Evolutionary conservation across 1,284 basidiomycete genomes (phyloP).

Genomic region (Testicularia cyperi): DNA sequence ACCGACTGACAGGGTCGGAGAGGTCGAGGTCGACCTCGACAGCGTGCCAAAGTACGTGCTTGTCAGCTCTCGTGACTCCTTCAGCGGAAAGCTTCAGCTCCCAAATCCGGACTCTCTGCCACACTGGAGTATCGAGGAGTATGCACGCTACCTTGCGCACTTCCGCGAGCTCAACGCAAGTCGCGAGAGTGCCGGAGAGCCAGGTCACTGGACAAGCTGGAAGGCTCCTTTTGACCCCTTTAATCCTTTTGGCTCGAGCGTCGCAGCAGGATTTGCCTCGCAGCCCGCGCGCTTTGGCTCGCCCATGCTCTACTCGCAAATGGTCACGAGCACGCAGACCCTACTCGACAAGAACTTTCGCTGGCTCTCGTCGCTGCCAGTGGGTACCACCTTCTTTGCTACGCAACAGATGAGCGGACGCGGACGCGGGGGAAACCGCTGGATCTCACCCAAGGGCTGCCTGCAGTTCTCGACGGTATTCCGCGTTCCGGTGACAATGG

Average conservation of each 20-base stretch:
- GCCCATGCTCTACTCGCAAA: slow-evolving; percentile 79
- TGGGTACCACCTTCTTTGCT: slow-evolving; percentile 78
- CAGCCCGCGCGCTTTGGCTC: slow-evolving; percentile 69
- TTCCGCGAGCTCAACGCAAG: slow-evolving; percentile 13
- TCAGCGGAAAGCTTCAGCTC: neutral
- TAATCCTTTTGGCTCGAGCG: slow-evolving; percentile 9
- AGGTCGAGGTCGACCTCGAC: slow-evolving; percentile 47
- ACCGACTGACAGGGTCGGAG: neutral
- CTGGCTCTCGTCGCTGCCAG: slow-evolving; percentile 71
- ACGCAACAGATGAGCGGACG: slow-evolving; percentile 84
- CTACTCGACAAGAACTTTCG: slow-evolving; percentile 85
- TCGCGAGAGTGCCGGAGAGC: slow-evolving; percentile 4
- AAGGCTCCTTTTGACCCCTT: slow-evolving; percentile 25
- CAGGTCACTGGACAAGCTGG: slow-evolving; percentile 23
- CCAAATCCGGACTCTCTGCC: slow-evolving; percentile 11
- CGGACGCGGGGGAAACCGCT: slow-evolving; percentile 84
- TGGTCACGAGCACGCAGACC: slow-evolving; percentile 91
- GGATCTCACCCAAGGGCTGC: slow-evolving; percentile 89
- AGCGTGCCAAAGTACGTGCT: slow-evolving; percentile 51
- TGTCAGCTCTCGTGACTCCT: slow-evolving; percentile 1
- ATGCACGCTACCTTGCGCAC: slow-evolving; percentile 17
- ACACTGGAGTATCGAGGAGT: slow-evolving; percentile 37
- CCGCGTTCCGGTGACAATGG: slow-evolving; percentile 67
- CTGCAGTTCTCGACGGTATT: slow-evolving; percentile 82
- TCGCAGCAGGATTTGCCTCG: neutral